A percentile compares a stretch with the other conserved stretches of the same genome.
Conservation (phyloP, 2,329 filamentous ascomycete species). For the Bisporella sp. region DNA sequence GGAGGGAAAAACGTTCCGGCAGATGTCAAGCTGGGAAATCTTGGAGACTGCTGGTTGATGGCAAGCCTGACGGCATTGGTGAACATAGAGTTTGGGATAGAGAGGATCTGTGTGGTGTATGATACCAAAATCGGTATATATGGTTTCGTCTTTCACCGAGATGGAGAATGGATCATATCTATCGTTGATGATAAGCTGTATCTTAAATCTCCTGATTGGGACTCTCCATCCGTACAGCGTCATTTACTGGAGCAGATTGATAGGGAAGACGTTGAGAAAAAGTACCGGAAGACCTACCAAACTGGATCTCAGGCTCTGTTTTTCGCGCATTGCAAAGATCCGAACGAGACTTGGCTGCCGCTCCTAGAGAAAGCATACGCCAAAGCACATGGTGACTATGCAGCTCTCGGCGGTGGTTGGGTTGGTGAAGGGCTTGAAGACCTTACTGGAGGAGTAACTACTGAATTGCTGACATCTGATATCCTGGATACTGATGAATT, state of each 20-base stretch:
- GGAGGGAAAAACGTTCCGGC: slow-evolving; percentile 71
- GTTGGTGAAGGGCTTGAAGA: slow-evolving; percentile 46
- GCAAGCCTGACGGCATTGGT: slow-evolving; percentile 70
- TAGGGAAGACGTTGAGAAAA: slow-evolving; percentile 62
- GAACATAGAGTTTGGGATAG: slow-evolving; percentile 63
- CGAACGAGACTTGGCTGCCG: slow-evolving; percentile 77
- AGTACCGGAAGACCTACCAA: slow-evolving; percentile 46
- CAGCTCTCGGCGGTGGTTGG: slow-evolving; percentile 66
- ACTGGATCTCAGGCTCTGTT: slow-evolving; percentile 67
- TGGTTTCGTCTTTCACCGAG: slow-evolving; percentile 81
- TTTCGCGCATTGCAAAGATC: slow-evolving; percentile 68
- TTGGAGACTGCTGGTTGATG: slow-evolving; percentile 84
- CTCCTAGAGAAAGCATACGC: slow-evolving; percentile 78
- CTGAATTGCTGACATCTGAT: slow-evolving; percentile 62
- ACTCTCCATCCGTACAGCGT: slow-evolving; percentile 69
- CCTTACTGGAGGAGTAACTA: slow-evolving; percentile 62
- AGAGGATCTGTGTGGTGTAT: slow-evolving; percentile 68
- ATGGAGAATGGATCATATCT: slow-evolving; percentile 87
- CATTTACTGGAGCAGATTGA: slow-evolving; percentile 70
- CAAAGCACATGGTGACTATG: slow-evolving; percentile 77
- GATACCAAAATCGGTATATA: slow-evolving; percentile 75
- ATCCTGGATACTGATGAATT: slow-evolving; percentile 75
- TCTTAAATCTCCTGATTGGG: slow-evolving; percentile 74
- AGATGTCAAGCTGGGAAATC: slow-evolving; percentile 71
- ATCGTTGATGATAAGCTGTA: slow-evolving; percentile 90